A percentile compares a stretch with the other conserved stretches of the same genome.
phyloP scores from a whole-genome alignment of 2,329 filamentous ascomycete species.

The Fusarium sp. region DNA sequence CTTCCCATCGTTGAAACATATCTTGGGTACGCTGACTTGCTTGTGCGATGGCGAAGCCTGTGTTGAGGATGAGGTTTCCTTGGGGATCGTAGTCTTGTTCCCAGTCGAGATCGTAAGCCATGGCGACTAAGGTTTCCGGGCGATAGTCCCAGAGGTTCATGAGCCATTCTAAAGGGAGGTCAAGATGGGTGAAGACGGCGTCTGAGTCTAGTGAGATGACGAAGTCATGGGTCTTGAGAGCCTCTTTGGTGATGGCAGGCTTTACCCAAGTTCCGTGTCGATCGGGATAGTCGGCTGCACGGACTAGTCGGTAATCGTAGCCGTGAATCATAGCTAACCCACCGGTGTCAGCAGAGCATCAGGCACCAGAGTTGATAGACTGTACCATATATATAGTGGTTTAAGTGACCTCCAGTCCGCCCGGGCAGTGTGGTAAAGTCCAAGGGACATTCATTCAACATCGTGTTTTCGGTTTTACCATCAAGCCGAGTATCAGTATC shows the following conservation, averaged over 20 bases:
- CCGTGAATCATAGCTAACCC: slow-evolving; percentile 53
- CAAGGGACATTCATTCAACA: slow-evolving; percentile 4
- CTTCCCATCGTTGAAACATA: slow-evolving; percentile 28
- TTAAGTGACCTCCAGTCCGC: slow-evolving; percentile 18
- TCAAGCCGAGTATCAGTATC: slow-evolving; percentile 15
- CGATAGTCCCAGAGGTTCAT: slow-evolving; percentile 58
- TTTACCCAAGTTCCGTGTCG: slow-evolving; percentile 59
- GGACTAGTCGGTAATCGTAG: slow-evolving; percentile 60
- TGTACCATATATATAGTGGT: slow-evolving; percentile 39
- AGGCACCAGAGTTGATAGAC: fast-evolving
- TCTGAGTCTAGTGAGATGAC: slow-evolving; percentile 59
- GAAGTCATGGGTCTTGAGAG: slow-evolving; percentile 52
- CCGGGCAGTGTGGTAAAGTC: background rate
- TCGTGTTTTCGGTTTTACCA: background rate
- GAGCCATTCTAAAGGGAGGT: slow-evolving; percentile 59
- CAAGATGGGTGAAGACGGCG: slow-evolving; percentile 52
- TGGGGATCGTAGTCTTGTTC: slow-evolving; percentile 49
- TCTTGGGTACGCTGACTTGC: slow-evolving; percentile 38
- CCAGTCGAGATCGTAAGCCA: slow-evolving; percentile 56
- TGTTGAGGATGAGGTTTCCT: slow-evolving; percentile 39
- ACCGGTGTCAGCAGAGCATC: background rate
- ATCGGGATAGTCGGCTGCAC: slow-evolving; percentile 52
- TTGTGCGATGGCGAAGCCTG: slow-evolving; percentile 36
- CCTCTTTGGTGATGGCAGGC: slow-evolving; percentile 51
- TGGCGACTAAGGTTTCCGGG: slow-evolving; percentile 53